A percentile compares a stretch with the other conserved stretches of the same genome.
Conservation (phyloP, 768 basidiomycete genomes). For the Suillus lakei region DNA sequence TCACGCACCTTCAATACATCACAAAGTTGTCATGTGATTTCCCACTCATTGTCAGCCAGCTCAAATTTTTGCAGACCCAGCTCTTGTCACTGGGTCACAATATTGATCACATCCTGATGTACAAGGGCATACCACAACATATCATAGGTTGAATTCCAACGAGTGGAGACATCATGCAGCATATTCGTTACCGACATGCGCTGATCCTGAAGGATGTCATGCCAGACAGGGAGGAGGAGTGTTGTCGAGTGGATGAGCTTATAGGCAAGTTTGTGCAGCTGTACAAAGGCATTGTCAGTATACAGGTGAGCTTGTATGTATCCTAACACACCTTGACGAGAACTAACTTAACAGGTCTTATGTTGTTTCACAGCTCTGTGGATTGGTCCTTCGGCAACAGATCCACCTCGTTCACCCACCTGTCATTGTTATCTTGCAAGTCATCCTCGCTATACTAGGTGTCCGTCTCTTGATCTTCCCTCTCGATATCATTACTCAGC, state of each 20-base stretch:
- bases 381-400: slow-evolving; percentile 18
- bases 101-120: slow-evolving; percentile 25
- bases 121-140: slow-evolving; percentile 24
- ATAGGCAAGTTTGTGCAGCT: slow-evolving; percentile 15
- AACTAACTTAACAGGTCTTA: slow-evolving; percentile 17
- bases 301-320: background rate
- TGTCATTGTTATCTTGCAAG: slow-evolving; percentile 16
- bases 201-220: slow-evolving; percentile 13
- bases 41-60: slow-evolving; percentile 24
- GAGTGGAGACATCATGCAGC: slow-evolving; percentile 21
- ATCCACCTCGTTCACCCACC: slow-evolving; percentile 20
- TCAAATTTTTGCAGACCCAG: slow-evolving; percentile 19
- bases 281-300: background rate
- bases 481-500: background rate
- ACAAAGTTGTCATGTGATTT: slow-evolving; percentile 23
- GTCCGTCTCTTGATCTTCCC: background rate
- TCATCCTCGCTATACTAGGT: background rate
- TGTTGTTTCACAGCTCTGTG: slow-evolving; percentile 14
- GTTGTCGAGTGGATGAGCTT: slow-evolving; percentile 26
- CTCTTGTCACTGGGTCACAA: slow-evolving; percentile 18
- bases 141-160: slow-evolving; percentile 23
- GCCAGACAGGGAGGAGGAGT: slow-evolving; percentile 27
- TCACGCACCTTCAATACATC: slow-evolving; percentile 19
- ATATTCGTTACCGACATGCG: slow-evolving; percentile 6
- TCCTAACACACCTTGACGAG: slow-evolving; percentile 21